These are phyloP conservation scores for Debaryomyces hansenii DNA, from an alignment of 805 yeast species.

Conservation along the genomic window DNA sequence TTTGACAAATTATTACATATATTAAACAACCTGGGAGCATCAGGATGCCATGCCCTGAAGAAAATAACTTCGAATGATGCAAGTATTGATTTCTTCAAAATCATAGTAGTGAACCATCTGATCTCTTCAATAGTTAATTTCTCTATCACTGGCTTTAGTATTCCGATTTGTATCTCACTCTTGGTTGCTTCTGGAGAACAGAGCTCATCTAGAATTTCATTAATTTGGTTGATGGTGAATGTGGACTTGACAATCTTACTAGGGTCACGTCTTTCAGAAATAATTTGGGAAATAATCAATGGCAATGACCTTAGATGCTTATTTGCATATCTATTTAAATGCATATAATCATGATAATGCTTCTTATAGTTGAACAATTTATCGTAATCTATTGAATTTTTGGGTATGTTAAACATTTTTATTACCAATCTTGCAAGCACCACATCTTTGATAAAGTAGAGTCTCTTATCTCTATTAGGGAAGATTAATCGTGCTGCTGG, in stretches of 20 bases:
- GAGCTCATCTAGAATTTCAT: slow-evolving; percentile 28
- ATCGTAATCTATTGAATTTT: slow-evolving; percentile 58
- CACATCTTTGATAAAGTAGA: slow-evolving; percentile 64
- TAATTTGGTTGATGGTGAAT: slow-evolving; percentile 29
- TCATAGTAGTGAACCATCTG: slow-evolving; percentile 64
- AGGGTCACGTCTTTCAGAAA: slow-evolving; percentile 51
- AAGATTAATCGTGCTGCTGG: slow-evolving; percentile 64
- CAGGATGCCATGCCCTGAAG: slow-evolving; percentile 72
- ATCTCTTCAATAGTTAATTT: slow-evolving; percentile 62
- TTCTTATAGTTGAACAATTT: slow-evolving; percentile 38
- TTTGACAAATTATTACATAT: slow-evolving; percentile 63
- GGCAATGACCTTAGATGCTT: slow-evolving; percentile 41
- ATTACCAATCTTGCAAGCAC: slow-evolving; percentile 50
- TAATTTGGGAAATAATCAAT: slow-evolving; percentile 50
- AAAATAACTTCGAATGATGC: slow-evolving; percentile 61
- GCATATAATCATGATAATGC: slow-evolving; percentile 35
- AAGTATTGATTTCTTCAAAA: slow-evolving; percentile 61
- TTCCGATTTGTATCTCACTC: slow-evolving; percentile 36
- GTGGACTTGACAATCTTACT: slow-evolving; percentile 25
- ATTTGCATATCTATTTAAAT: slow-evolving; percentile 38
- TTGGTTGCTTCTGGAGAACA: slow-evolving; percentile 15
- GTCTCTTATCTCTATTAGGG: slow-evolving; percentile 63
- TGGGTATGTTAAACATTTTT: slow-evolving; percentile 57
- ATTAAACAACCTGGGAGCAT: slow-evolving; percentile 63
- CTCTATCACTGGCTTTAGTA: slow-evolving; percentile 52